A percentile compares a stretch with the other conserved stretches of the same genome.
phyloP scores from a whole-genome alignment of 768 basidiomycete genomes.

The Naematelia encephala region DNA sequence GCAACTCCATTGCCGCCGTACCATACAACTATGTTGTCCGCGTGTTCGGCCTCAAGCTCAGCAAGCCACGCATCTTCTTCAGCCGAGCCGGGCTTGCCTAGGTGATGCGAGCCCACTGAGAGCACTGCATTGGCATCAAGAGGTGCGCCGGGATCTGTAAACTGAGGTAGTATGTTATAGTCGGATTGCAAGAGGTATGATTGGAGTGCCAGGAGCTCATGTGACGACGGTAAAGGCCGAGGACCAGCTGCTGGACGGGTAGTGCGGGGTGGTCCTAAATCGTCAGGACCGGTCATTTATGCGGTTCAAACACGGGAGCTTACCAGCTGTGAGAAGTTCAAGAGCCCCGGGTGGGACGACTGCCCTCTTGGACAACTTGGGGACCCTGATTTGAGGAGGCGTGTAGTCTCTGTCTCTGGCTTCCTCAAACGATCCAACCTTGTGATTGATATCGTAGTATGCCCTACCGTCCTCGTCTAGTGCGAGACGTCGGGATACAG shows the following conservation, averaged over 20 bases:
- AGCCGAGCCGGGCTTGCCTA: constrained; percentile 25
- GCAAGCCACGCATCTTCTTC: constrained; percentile 18
- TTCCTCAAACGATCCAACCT: constrained; percentile 17
- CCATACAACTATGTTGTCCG: constrained; percentile 45
- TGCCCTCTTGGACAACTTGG: constrained; percentile 23
- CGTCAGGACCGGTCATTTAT: not conserved
- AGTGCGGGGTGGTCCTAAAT: not conserved
- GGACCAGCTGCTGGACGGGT: constrained; percentile 1
- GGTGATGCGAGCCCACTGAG: constrained; percentile 18
- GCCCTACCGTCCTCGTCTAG: constrained; percentile 27
- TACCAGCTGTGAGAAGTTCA: not conserved
- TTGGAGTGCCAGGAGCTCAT: constrained; percentile 50
- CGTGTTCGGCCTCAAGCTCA: constrained; percentile 39
- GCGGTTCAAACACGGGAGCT: not conserved
- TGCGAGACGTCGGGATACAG: constrained; percentile 26
- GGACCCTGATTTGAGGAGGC: constrained; percentile 32
- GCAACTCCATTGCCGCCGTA: constrained; percentile 25
- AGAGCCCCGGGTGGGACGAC: not conserved
- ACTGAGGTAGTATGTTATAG: constrained; percentile 33
- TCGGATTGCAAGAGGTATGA: constrained; percentile 42
- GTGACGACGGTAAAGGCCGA: constrained; percentile 32
- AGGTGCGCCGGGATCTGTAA: constrained; percentile 26
- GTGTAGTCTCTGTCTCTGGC: constrained; percentile 28
- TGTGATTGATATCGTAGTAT: constrained; percentile 17
- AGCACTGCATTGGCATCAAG: constrained; percentile 41